These are phyloP conservation scores for Boehmeria nivea DNA, from an alignment of 306 rosid species.

Conservation along the genomic window DNA sequence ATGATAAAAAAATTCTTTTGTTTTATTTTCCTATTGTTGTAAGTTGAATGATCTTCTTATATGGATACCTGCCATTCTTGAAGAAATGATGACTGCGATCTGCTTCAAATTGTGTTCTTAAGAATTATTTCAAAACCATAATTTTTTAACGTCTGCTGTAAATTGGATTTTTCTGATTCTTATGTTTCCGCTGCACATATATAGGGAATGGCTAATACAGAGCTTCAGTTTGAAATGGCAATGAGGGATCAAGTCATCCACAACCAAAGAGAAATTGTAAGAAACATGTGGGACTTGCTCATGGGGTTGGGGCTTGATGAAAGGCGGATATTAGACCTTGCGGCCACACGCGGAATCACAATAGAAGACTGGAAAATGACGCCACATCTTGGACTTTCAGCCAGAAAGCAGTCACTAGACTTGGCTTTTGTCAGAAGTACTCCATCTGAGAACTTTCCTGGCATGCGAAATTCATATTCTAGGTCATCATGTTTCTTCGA, in stretches of 20 bases:
- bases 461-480: conserved; percentile 21
- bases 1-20: no score
- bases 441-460: conserved; percentile 11
- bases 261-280: conserved; percentile 47
- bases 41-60: no score
- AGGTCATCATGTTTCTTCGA: conserved; percentile 32
- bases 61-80: not conserved
- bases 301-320: conserved; percentile 53
- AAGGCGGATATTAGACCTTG: conserved; percentile 43
- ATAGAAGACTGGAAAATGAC: conserved; percentile 45
- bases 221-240: conserved; percentile 63
- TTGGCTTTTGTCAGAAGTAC: conserved; percentile 20
- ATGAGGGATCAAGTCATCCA: conserved; percentile 62
- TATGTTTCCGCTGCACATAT: conserved; percentile 3
- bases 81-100: not conserved
- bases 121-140: not conserved
- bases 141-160: not conserved
- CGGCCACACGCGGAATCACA: conserved; percentile 45
- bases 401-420: conserved; percentile 25
- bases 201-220: conserved; percentile 57
- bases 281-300: conserved; percentile 51
- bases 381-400: conserved; percentile 30
- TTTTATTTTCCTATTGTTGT: no score
- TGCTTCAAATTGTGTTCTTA: not conserved
- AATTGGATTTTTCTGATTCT: conserved; percentile 1